Base-by-base conservation (phyloP, 148 eudicot genomes). In the Polygonum maritimum region DNA sequence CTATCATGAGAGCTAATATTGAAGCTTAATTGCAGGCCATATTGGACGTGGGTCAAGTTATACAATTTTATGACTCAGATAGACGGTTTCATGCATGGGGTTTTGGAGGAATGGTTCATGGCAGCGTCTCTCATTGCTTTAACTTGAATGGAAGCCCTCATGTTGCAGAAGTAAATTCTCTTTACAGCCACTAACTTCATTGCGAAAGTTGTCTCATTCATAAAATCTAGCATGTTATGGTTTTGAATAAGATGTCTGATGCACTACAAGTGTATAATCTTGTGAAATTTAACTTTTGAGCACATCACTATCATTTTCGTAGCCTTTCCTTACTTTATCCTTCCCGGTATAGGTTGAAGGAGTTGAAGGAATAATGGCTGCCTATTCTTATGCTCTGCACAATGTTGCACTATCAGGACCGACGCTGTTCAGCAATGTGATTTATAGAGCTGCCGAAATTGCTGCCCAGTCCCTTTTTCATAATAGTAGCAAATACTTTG, bases 41-140 rank as follows among this genome's bases (percentile, higher is more conserved):
- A 48, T 80, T 77, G 88, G 95, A 88, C 79, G 93, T 94, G 75
- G 98, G 98, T 48, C 93, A 82, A 78, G 88, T 83, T 58, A 86
- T 94, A 74, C 97, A 94, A 72, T 91, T 91, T 81, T 91, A 94
- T 75, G 98, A 94, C 84, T 86, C 85, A 41, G 98, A 94, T 79
- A 87, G 83, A 77, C 88, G 79, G 71, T 94, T 91, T 82, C 87
- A 92, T 76, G 89, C 97, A 60, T 94, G 97, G 98, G 98, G 98
- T n/a, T 94, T 94, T 74, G 87, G 87, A 39, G 87, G 72, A 81
- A 74, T 81, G 22, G 51, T 62, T 69, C 82, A 82, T 62, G 87
- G 92, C 65, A 67, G 69, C 2, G 63, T 87, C 74, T 94, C 98
- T 52, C 98, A 94, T 78, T 94, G 98, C 81, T 94, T 92, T 82